Percentiles rank a stretch among this genome's conserved stretches.
phyloP scores from a whole-genome alignment of 225 moss, liverwort and hornwort species.

The Marchantia polymorpha region DNA sequence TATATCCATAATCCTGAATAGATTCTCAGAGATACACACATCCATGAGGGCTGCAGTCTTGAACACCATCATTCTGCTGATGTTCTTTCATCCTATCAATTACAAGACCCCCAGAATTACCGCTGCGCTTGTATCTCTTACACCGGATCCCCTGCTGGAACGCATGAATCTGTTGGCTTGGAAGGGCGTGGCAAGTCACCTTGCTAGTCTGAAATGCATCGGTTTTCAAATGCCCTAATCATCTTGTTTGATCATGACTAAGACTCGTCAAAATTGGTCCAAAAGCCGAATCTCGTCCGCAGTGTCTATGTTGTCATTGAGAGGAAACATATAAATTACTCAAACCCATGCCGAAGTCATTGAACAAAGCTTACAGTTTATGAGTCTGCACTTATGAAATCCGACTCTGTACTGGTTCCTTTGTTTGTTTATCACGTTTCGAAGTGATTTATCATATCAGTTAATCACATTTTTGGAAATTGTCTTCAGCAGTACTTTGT shows the following conservation, averaged over 20 bases:
- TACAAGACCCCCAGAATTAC: neutral
- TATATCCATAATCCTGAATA: conserved; percentile 6
- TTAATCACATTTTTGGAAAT: no score
- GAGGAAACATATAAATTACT: no score
- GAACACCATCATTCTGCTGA: conserved; percentile 26
- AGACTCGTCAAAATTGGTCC: no score
- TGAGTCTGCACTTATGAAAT: neutral
- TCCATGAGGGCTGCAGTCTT: conserved; percentile 26
- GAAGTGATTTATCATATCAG: no score
- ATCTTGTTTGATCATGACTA: no score
- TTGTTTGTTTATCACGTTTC: no score
- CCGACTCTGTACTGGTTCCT: no score
- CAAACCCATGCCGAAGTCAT: no score
- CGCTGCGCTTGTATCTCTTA: conserved; percentile 4
- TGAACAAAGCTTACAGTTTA: no score
- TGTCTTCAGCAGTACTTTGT: neutral
- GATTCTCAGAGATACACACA: conserved; percentile 16
- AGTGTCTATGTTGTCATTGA: no score
- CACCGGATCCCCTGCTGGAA: neutral
- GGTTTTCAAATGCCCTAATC: no score
- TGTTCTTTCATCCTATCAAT: conserved; percentile 21
- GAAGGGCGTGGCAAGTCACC: conserved; percentile 11
- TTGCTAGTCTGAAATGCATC: neutral
- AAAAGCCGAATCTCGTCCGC: no score
- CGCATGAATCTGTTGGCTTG: conserved; percentile 19